Evolutionary conservation across 1,284 basidiomycete genomes (phyloP), one percentile per base, ranked within the genome.

Genomic region (Cerrena zonata): DNA sequence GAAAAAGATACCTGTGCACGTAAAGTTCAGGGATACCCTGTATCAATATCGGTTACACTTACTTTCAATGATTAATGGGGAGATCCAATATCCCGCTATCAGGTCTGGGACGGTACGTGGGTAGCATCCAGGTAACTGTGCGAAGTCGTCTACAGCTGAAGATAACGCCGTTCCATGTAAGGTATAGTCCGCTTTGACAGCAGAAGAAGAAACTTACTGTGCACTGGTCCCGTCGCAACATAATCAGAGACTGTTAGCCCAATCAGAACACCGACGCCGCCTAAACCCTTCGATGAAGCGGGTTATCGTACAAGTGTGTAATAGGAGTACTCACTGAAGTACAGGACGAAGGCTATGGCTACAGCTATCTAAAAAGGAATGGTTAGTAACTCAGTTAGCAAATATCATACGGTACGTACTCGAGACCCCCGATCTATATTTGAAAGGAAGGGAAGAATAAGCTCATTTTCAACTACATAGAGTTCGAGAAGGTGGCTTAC

Each of bases 1-100:
- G 47, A 48, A 48, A 23, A 39, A 48, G 4, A 48, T 18, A 24
- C 47, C 47, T 48, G 13, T 5, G 13, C 4, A 30, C 15, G n/a
- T 22, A 13, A 36, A 10, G 15, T 47, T 34, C 22, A n/a, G n/a
- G n/a, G 13, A 25, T 5, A 15, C 15, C 15, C 30, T 34, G 30
- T 34, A 7, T 15, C 15, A 15, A 15, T 7, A 34, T 34, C 30
- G 30, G 5, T 12, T 4, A 12, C 19, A 40, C 47, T 39, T 19
- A 48, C 47, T 48, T 37, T 48, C 47, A 34, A 48, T 39, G 23
- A 38, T 39, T 5, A 48, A 22, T 4, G 47, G 47, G 5, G 47
- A 38, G 10, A 48, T 48, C 43, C 47, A 48, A 48, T 39, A 48
- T n/a, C 34, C 47, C 15, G 34, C 34, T 10, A 24, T 37, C 3